Conservation (phyloP, 768 basidiomycete species). For the Crassisporium funariophilum region DNA sequence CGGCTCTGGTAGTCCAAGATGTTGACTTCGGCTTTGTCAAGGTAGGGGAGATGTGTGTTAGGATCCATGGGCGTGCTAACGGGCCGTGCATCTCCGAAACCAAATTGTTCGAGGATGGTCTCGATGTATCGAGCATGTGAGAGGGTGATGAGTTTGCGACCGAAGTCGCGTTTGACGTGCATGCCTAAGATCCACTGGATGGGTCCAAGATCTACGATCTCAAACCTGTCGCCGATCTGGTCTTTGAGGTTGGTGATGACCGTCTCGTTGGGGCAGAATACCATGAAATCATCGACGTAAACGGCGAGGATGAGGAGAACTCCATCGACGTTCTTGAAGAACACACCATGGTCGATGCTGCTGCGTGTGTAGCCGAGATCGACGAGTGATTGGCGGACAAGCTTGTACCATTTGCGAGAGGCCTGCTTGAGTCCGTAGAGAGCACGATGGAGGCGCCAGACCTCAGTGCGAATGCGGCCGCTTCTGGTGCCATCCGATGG, state of each 20-base stretch:
- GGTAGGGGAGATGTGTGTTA: background rate
- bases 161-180: background rate
- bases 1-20: background rate
- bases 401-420: slow-evolving; percentile 3
- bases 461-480: no score
- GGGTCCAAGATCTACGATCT: slow-evolving; percentile 8
- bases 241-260: background rate
- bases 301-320: background rate
- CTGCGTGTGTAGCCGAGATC: slow-evolving; percentile 5
- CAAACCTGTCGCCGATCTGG: background rate
- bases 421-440: slow-evolving; percentile 12
- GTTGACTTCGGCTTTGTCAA: background rate
- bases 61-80: background rate
- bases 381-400: background rate
- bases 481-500: background rate
- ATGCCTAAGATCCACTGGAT: slow-evolving; percentile 4
- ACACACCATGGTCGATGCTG: slow-evolving; percentile 1
- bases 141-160: background rate
- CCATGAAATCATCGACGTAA: background rate
- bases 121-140: slow-evolving; percentile 3
- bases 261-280: background rate
- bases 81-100: background rate
- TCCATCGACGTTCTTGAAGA: background rate
- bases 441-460: slow-evolving; percentile 1
- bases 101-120: background rate